Evolutionary conservation across 192 early-diverging fungal genomes (phyloP), one percentile per base, ranked within the genome.

Genomic region (Paraglomus occultum): DNA sequence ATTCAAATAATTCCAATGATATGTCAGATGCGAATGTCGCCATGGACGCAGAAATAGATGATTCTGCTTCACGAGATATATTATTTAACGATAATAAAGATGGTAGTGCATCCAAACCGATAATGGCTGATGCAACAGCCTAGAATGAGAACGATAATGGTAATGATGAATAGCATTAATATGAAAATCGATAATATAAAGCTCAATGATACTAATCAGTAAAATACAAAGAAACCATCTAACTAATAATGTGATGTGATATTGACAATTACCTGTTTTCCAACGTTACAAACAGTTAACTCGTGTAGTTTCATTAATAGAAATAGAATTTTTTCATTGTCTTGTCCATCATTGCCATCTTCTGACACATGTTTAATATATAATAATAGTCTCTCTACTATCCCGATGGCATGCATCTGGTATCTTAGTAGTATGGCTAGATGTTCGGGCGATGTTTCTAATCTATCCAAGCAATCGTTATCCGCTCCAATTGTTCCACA

Each of bases 101-200:
- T 22, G 71, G 51, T 9, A 72, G 31, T 10, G 51, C 71, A 67
- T 72, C 63, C 11, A 72, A 64, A 52, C 67, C n/a, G n/a, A 72
- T 72, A 45, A 72, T 39, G 15, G 71, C 50, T 1, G 71, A 65
- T 47, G 64, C 64, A 8, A 72, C 71, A 4, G 71, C 71, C 60
- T 72, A 69, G 20, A 57, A 20, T 23, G 38, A 17, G 11, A 57
- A 31, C 31, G 31, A 31, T 31, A 3, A 3, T 31, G 31, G 3
- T 31, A 31, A 31, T 3, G 3, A 31, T 31, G 31, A 31, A 31
- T 31, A 31, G 31, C 31, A 31, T 31, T 31, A 31, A 31, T 31
- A 31, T 31, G 1, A 31, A 31, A 31, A 31, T 31, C 31, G 31
- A 31, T 31, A 31, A 31, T 31, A 31, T 31, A 31, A 31, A 31